Conservation (phyloP, 2,329 filamentous ascomycete genomes). For the Beauveria bassiana region DNA sequence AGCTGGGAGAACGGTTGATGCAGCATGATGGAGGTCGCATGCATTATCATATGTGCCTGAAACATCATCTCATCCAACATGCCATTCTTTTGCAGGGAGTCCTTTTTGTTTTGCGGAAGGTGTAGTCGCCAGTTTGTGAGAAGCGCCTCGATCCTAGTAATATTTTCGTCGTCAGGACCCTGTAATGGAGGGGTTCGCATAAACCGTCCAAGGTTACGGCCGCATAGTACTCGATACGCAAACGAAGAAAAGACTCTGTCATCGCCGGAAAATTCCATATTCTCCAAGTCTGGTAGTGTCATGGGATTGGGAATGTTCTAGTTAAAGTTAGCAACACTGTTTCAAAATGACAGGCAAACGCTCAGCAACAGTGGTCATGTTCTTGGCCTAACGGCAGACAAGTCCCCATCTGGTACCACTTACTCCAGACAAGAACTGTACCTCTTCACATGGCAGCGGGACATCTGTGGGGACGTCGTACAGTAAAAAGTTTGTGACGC, state of each 20-base stretch:
- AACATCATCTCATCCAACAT: conserved; percentile 85
- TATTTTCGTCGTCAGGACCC: conserved; percentile 45
- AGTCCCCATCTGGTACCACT: conserved; percentile 19
- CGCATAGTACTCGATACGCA: conserved; percentile 74
- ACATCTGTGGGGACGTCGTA: conserved; percentile 62
- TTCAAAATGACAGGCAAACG: not conserved
- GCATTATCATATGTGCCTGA: conserved; percentile 74
- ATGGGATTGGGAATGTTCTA: conserved; percentile 51
- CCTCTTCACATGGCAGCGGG: conserved; percentile 73
- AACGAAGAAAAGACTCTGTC: conserved; percentile 73
- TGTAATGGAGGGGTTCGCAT: conserved; percentile 49
- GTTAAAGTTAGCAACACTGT: conserved; percentile 4
- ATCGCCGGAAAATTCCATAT: conserved; percentile 63
- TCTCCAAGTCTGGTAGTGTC: conserved; percentile 68
- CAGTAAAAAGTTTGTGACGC: conserved; percentile 61
- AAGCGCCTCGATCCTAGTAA: conserved; percentile 43
- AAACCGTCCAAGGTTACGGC: conserved; percentile 69
- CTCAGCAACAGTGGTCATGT: not conserved
- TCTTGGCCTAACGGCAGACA: not conserved
- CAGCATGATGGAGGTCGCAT: conserved; percentile 61
- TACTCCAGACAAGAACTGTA: conserved; percentile 57
- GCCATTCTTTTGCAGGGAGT: conserved; percentile 61
- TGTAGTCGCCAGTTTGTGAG: conserved; percentile 72
- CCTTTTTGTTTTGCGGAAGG: conserved; percentile 63
- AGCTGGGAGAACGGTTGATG: conserved; percentile 75